A percentile compares a stretch with the other conserved stretches of the same genome.
Evolutionary conservation across 192 early-diverging fungal genomes (phyloP).

Genomic region (Umbelopsis isabellina): DNA sequence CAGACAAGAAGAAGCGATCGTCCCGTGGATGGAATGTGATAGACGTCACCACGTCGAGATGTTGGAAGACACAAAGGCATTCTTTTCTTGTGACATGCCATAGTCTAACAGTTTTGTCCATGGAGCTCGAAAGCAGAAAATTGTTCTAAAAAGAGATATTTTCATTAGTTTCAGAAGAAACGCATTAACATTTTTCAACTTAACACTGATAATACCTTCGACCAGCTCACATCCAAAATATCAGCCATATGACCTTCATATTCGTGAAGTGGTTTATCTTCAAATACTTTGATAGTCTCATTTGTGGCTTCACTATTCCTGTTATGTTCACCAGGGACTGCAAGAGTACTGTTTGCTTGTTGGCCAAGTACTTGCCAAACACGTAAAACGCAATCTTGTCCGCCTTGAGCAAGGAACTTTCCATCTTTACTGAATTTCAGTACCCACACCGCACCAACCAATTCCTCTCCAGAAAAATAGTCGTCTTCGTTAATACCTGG

Average conservation of each 20-base stretch:
- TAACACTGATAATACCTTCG: conserved; percentile 44
- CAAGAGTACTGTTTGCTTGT: neutral
- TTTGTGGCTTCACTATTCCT: conserved; percentile 10
- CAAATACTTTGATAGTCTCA: conserved; percentile 51
- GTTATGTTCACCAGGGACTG: neutral
- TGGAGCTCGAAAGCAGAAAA: conserved; percentile 79
- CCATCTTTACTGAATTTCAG: conserved; percentile 82
- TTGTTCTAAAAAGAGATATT: conserved; percentile 48
- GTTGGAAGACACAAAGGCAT: conserved; percentile 80
- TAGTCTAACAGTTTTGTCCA: conserved; percentile 84
- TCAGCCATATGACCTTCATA: conserved; percentile 76
- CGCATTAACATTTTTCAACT: neutral
- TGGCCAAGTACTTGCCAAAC: conserved; percentile 59
- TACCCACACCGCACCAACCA: conserved; percentile 63
- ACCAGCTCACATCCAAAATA: conserved; percentile 75
- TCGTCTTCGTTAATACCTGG: neutral
- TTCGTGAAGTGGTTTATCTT: conserved; percentile 69
- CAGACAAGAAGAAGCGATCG: conserved; percentile 79
- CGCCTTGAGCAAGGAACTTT: conserved; percentile 76
- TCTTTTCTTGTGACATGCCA: conserved; percentile 77
- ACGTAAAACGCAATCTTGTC: conserved; percentile 72
- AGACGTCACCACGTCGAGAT: conserved; percentile 77
- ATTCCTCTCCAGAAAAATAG: conserved; percentile 3
- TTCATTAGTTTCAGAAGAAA: neutral
- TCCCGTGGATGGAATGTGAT: conserved; percentile 85